Percentiles rank a stretch among this genome's conserved stretches.
Evolutionary conservation across 352 stramenopile genomes (phyloP).

Genomic region (Phytopythium ostracodes): DNA sequence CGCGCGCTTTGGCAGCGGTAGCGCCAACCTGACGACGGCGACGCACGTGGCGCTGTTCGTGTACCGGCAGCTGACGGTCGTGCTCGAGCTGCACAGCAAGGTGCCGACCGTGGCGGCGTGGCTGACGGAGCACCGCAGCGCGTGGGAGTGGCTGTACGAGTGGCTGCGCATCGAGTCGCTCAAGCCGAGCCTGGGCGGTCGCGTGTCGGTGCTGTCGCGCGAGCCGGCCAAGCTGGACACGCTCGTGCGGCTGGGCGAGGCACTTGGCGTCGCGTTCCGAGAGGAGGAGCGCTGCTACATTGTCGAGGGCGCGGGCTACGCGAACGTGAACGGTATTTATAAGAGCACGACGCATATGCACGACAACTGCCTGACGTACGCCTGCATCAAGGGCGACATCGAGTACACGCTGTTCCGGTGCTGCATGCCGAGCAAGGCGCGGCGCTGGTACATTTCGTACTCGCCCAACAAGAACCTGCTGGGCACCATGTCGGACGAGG

Average conservation of each 20-base stretch:
- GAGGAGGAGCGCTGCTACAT: constrained; percentile 84
- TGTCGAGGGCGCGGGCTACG: constrained; percentile 87
- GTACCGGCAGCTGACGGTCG: constrained; percentile 66
- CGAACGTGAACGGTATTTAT: constrained; percentile 94
- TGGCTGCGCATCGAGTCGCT: constrained; percentile 86
- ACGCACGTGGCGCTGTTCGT: constrained; percentile 74
- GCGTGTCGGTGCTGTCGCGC: constrained; percentile 52
- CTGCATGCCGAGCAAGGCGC: constrained; percentile 96
- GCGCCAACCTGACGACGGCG: constrained; percentile 47
- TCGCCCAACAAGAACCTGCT: constrained; percentile 86
- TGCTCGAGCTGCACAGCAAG: constrained; percentile 69
- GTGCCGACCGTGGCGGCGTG: constrained; percentile 50
- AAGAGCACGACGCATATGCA: constrained; percentile 74
- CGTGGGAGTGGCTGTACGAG: constrained; percentile 86
- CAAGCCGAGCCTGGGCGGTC: constrained; percentile 70
- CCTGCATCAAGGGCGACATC: constrained; percentile 54
- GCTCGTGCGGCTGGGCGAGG: constrained; percentile 58
- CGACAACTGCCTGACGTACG: constrained; percentile 75
- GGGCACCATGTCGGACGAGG: constrained; percentile 82
- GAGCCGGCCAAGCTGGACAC: constrained; percentile 75
- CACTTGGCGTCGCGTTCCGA: constrained; percentile 54
- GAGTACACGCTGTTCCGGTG: constrained; percentile 97
- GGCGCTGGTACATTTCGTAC: constrained; percentile 98
- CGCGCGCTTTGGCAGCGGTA: constrained; percentile 45
- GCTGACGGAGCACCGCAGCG: constrained; percentile 42